Conservation (phyloP, 2,329 filamentous ascomycete species). For the Hypoxylon sp. region DNA sequence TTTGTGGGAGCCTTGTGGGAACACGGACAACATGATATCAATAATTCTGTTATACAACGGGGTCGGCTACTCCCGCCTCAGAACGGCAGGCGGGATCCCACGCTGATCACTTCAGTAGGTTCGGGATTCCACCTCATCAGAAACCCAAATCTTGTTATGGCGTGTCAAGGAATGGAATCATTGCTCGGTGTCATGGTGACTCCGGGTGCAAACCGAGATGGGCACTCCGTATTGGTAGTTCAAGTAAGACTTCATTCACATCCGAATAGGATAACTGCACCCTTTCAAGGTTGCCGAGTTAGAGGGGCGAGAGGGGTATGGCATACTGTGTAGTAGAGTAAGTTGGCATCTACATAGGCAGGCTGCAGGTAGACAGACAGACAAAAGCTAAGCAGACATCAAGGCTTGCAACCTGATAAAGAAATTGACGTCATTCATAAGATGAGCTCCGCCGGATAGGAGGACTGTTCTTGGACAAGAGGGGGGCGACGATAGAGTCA, state of each 20-base stretch:
- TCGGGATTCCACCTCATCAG: neutral
- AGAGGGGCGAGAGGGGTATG: neutral
- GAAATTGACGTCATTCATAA: slow-evolving; percentile 24
- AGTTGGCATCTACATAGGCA: no score
- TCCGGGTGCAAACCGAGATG: slow-evolving; percentile 6
- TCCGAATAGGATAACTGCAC: neutral
- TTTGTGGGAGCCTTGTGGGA: neutral
- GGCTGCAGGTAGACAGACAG: neutral
- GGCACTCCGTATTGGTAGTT: neutral
- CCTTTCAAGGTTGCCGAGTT: neutral
- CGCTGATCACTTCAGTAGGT: slow-evolving; percentile 7
- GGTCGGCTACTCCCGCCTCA: slow-evolving; percentile 25
- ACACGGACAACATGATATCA: neutral
- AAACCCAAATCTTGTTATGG: neutral
- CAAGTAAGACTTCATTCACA: neutral
- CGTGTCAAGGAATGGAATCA: neutral
- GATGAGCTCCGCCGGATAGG: slow-evolving; percentile 9
- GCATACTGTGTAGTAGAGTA: no score
- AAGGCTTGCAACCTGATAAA: no score
- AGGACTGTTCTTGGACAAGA: neutral
- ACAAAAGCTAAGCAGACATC: neutral
- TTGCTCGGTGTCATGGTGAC: neutral
- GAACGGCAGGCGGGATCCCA: slow-evolving; percentile 6
- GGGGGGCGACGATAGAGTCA: slow-evolving; percentile 27
- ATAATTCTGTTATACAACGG: neutral